Evolutionary conservation across 208 protist species (phyloP), one percentile per base, ranked within the genome.

Genomic region (Porcisia hertigi): DNA sequence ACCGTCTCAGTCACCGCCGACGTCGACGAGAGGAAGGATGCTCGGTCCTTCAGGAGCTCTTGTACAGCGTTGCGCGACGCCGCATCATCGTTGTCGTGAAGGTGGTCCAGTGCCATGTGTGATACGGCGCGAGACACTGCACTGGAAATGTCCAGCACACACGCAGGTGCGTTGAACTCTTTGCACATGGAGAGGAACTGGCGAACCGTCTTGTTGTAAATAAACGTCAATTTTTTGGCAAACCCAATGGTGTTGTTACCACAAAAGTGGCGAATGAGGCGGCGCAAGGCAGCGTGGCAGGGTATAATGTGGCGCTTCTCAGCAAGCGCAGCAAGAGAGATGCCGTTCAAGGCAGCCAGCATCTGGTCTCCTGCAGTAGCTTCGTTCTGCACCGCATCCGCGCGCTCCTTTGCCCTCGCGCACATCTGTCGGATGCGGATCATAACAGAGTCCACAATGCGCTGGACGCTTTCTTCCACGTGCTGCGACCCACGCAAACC

Each of bases 161-260:
- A 84, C 36, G 78, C 45, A 23, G 69, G 75, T 41, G 91, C 54
- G 39, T 86, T 81, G 63, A 84, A 88, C 67, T 88, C 77, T 60
- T 93, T 76, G 77, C 88, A 93, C 64, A 92, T 77, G 58, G 55
- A 66, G 30, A 93, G 79, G 69, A 93, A 86, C 52, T 90, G 78
- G 57, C 59, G 72, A 3, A 84, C 87, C 6, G 87, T 85, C 58
- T 85, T 83, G 81, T 87, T 88, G 81, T 87, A 96, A 72, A 94
- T 86, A 39, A 84, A 83, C n/a, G 91, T 80, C 11, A 93, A 47
- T 53, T 85, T 85, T 58, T 83, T 88, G 6, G 88, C 88, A 49
- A 86, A 83, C n/a, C 90, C 87, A 70, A 94, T 91, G 11, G 74
- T 85, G 69, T 86, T 89, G 59, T 84, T 81, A 62, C 76, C 77